phyloP scores from a whole-genome alignment of 495 filamentous ascomycete genomes.

The Tuber brumale region DNA sequence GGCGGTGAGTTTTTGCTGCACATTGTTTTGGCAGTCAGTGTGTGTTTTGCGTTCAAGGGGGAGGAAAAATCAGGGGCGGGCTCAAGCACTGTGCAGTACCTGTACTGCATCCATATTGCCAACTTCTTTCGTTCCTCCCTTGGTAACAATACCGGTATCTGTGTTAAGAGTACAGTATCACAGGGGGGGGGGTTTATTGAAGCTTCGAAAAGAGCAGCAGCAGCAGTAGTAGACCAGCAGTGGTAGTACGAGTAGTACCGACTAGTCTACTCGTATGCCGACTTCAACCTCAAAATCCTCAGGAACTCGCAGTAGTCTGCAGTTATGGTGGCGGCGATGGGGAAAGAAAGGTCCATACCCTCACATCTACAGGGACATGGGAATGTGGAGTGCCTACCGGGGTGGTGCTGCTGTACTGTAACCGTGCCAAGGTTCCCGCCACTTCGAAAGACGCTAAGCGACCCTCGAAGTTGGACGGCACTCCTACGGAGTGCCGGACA shows the following conservation, averaged over 20 bases:
- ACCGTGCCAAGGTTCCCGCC: too few relatives aligned
- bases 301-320: background rate
- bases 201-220: background rate
- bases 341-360: background rate
- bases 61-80: background rate
- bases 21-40: background rate
- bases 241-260: background rate
- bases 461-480: too few relatives aligned
- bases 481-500: too few relatives aligned
- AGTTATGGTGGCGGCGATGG: background rate
- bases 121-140: background rate
- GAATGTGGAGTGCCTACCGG: conserved; percentile 2
- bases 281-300: background rate
- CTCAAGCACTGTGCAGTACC: background rate
- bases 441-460: too few relatives aligned
- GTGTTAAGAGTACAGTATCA: background rate
- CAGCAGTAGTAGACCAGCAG: background rate
- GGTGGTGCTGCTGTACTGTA: too few relatives aligned
- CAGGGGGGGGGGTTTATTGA: background rate
- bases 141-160: background rate
- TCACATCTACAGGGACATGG: background rate
- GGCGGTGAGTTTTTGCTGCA: conserved; percentile 19
- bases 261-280: background rate
- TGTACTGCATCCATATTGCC: background rate
- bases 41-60: background rate